Percentiles rank a stretch among this genome's conserved stretches.
These are phyloP conservation scores for Pichia sp. DNA, from an alignment of 1,139 yeast species.

Conservation along the genomic window DNA sequence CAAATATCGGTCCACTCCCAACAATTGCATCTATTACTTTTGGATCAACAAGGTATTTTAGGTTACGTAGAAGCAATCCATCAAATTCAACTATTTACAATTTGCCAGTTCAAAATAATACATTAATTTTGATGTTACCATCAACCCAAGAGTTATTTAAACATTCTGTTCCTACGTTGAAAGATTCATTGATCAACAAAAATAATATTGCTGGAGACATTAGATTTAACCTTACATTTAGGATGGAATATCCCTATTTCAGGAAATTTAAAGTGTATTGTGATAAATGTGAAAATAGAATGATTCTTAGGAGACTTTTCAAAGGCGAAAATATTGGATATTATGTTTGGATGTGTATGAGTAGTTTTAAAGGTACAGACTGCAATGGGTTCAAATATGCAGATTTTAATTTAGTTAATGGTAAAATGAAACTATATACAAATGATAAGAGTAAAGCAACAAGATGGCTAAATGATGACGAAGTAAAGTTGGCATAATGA, in stretches of 20 bases:
- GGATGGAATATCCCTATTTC: constrained; percentile 41
- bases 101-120: constrained; percentile 58
- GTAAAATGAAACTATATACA: neutral
- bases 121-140: constrained; percentile 63
- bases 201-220: constrained; percentile 45
- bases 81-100: constrained; percentile 35
- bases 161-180: constrained; percentile 46
- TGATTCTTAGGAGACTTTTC: constrained; percentile 44
- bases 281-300: constrained; percentile 36
- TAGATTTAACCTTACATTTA: constrained; percentile 58
- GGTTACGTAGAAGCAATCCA: constrained; percentile 39
- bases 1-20: constrained; percentile 65
- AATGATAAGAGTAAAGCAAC: constrained; percentile 1
- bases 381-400: constrained; percentile 48
- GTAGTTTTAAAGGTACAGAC: constrained; percentile 32
- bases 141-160: constrained; percentile 70
- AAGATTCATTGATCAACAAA: constrained; percentile 23
- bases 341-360: constrained; percentile 49
- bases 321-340: constrained; percentile 42
- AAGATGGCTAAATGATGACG: constrained; percentile 7
- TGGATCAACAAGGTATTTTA: constrained; percentile 62
- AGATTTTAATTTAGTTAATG: constrained; percentile 32
- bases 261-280: constrained; percentile 44
- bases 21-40: constrained; percentile 58
- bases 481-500: neutral